These are phyloP conservation scores for Oryza meridionalis DNA, from an alignment of 176 grass and related monocot genomes.

Conservation along the genomic window DNA sequence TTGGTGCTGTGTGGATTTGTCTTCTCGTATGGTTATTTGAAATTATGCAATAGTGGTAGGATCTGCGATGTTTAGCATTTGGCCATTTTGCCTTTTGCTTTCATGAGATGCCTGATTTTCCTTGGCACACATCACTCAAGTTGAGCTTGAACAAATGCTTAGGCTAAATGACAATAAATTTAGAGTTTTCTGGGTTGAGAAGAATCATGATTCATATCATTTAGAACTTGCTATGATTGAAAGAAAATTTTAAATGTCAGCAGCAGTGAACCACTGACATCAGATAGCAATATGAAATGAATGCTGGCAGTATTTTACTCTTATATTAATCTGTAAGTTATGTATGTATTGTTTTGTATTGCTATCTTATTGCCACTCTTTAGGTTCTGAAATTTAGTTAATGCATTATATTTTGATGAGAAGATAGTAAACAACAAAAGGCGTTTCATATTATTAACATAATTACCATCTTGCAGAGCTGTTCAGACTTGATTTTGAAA, in stretches of 20 bases:
- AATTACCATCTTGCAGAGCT: not conserved
- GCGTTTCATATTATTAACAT: not conserved
- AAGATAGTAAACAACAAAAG: not conserved
- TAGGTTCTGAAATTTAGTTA: not conserved
- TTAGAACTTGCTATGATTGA: not conserved
- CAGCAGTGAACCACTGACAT: too few species aligned
- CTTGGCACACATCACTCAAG: not conserved
- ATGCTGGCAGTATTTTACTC: too few species aligned
- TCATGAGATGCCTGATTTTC: not conserved
- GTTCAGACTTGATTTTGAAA: not conserved
- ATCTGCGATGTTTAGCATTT: constrained; percentile 17
- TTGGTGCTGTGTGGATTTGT: not conserved
- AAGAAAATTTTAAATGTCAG: not conserved
- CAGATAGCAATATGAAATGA: not conserved
- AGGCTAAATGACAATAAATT: not conserved
- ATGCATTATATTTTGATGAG: not conserved
- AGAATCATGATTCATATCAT: not conserved
- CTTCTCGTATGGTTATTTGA: not conserved
- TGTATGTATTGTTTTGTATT: not conserved
- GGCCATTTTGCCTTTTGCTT: not conserved
- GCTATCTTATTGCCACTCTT: not conserved
- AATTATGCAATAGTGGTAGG: not conserved
- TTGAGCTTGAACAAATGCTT: not conserved
- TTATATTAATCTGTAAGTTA: not conserved
- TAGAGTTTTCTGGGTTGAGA: not conserved